Evolutionary conservation across 2,329 filamentous ascomycete species (phyloP), one percentile per base, ranked within the genome.

Genomic region (Aspergillus versicolor): DNA sequence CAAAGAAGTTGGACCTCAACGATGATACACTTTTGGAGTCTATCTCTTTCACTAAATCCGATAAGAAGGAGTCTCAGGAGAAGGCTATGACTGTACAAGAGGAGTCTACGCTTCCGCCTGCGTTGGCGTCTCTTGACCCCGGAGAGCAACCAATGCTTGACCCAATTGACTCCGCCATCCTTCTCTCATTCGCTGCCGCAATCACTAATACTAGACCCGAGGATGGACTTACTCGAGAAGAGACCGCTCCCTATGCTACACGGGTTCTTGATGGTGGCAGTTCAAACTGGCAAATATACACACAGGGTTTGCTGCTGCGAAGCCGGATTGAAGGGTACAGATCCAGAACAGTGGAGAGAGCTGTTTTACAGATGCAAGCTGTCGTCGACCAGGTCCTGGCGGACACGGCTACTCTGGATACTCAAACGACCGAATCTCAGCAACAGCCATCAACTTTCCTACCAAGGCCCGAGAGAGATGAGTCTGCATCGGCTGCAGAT

Each of bases 211-310:
- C 90, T 0, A 88, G 92, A 0, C 92, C 94, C 0, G 81, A 86
- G 1, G 89, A 97, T 70, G 88, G 90, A 0, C 79, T 99, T 1
- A 97, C 92, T 0, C 84, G 92, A n/a, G 92, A 97, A 75, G 91
- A 97, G 70, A 93, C 96, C 4, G 76, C 96, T 1, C 94, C 94
- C 0, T 99, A 93, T 70, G 94, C 94, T 0, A 88, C 88, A 2
- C 86, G 94, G 41, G 94, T 97, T 0, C 81, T 99, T 1, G 84
- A 89, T 8, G 92, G 94, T 59, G 92, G 93, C 64, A 89, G 89
- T 45, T 93, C 91, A 1, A 99, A 97, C 73, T 99, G 94, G 94
- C 94, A 97, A 72, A 88, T 97, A 34, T 97, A 97, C 71, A 97
- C 94, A 0, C 92, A 97, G 70, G 94, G 92, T 0, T 80, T 99